These are phyloP conservation scores for Candida dajiaensis DNA, from an alignment of 805 yeast species.

Conservation along the genomic window DNA sequence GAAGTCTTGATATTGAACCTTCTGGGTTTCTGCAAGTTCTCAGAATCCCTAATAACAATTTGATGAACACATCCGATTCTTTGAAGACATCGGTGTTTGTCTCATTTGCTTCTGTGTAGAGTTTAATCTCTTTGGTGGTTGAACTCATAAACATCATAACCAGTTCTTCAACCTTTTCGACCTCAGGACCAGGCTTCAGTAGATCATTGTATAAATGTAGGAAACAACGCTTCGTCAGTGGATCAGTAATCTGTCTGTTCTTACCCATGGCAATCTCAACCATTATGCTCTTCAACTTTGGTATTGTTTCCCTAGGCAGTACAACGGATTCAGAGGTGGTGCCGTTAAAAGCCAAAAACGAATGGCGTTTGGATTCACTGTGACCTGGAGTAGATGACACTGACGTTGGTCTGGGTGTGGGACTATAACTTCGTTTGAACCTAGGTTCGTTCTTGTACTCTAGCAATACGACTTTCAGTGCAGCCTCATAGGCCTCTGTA, in stretches of 20 bases:
- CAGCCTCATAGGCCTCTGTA: conserved; percentile 40
- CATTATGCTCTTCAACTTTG: conserved; percentile 35
- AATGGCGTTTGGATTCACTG: conserved; percentile 24
- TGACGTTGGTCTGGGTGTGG: conserved; percentile 5
- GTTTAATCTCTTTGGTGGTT: conserved; percentile 47
- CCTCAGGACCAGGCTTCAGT: conserved; percentile 29
- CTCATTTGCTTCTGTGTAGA: conserved; percentile 18
- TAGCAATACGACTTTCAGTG: conserved; percentile 49
- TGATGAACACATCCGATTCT: conserved; percentile 16
- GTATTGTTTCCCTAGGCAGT: conserved; percentile 31
- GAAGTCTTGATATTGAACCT: conserved; percentile 35
- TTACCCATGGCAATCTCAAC: conserved; percentile 42
- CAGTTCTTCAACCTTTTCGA: conserved; percentile 36
- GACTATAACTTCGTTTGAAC: conserved; percentile 29
- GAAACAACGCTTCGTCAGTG: conserved; percentile 49
- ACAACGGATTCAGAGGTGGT: conserved; percentile 26
- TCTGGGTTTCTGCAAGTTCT: conserved; percentile 25
- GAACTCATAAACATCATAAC: conserved; percentile 46
- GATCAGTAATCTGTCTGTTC: conserved; percentile 31
- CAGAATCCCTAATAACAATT: conserved; percentile 11
- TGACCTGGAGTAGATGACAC: conserved; percentile 18
- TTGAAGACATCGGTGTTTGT: conserved; percentile 14
- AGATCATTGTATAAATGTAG: conserved; percentile 59
- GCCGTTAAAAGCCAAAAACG: conserved; percentile 24
- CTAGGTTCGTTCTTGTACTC: conserved; percentile 63